Conservation (phyloP, 2,329 filamentous ascomycete species). For the Xylariaceae sp. region DNA sequence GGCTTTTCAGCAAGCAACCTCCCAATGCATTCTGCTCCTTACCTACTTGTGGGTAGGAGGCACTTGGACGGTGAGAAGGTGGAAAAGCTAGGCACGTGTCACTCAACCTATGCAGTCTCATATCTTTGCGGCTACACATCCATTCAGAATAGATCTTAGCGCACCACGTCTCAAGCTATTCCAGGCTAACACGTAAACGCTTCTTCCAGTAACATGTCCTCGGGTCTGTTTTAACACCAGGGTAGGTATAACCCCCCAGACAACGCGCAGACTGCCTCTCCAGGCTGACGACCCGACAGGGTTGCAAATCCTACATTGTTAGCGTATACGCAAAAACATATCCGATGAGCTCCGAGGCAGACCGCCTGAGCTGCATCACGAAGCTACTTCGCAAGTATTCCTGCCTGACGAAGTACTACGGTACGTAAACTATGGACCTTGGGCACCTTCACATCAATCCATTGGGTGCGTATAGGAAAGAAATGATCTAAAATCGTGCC, state of each 20-base stretch:
- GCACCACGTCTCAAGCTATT: neutral
- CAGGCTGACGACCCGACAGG: conserved; percentile 6
- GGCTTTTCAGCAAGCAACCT: neutral
- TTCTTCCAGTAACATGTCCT: conserved; percentile 19
- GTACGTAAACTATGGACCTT: neutral
- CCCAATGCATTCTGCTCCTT: neutral
- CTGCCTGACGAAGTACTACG: neutral
- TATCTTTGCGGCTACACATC: conserved; percentile 4
- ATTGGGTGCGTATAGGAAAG: neutral
- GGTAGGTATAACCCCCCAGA: conserved; percentile 16
- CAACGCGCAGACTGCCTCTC: conserved; percentile 14
- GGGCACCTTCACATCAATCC: conserved; percentile 1
- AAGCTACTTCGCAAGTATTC: neutral
- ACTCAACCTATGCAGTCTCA: neutral
- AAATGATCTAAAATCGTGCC: neutral
- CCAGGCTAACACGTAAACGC: neutral
- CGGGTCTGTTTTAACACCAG: conserved; percentile 16
- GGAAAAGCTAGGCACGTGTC: neutral
- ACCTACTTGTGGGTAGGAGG: too few species aligned
- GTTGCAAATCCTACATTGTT: conserved; percentile 11
- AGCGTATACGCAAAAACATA: neutral
- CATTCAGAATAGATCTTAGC: conserved; percentile 2
- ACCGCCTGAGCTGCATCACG: neutral
- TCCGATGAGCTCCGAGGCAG: neutral
- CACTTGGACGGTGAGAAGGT: too few species aligned